Evolutionary conservation across 345 rosid genomes (phyloP), one percentile per base, ranked within the genome.

Genomic region (Reutealis trisperma): DNA sequence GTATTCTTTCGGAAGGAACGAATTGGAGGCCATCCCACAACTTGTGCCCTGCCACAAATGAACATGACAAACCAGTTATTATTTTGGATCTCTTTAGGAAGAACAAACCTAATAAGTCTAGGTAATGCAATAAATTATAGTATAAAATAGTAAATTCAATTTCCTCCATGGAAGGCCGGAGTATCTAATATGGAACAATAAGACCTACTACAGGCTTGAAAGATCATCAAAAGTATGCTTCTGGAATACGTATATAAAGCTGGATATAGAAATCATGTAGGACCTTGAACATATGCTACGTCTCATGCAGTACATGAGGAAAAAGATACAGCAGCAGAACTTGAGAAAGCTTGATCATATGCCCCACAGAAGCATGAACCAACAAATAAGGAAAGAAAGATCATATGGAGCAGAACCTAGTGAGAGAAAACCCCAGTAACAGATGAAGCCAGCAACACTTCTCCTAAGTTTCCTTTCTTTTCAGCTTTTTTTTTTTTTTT

Each of bases 41-140:
- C 77, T 15, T 72, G 81, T 45, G 90, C 85, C 74, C 95, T 91
- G 87, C 70, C 70, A 78, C 64, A 65, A 30, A 11, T 44, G 34
- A 61, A 63, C 59, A 68, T 16, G 24, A 62, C n/a, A 54, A 66
- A 34, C 8, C 10, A 75, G 55, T 52, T 19, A 13, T 44, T 52
- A 37, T 32, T 74, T n/a, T 44, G 51, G 25, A 5, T 27, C 30
- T 44, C 25, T 68, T 45, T 5, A 9, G 12, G 52, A 16, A 30
- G 44, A 30, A 61, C 11, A 21, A 49, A 25, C 24, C 25, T 8
- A 2, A n/a, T 24, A 59, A 61, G 52, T 57, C 57, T 64, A 12
- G 41, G n/a, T 42, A 24, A 51, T 25, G 24, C 68, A 59, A 27
- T 34, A 76, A 72, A 16, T 42, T 49, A 27, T 59, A 60, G 5